Evolutionary conservation across 2,329 filamentous ascomycete genomes (phyloP).

Genomic region (Delphinella strobiligena): DNA sequence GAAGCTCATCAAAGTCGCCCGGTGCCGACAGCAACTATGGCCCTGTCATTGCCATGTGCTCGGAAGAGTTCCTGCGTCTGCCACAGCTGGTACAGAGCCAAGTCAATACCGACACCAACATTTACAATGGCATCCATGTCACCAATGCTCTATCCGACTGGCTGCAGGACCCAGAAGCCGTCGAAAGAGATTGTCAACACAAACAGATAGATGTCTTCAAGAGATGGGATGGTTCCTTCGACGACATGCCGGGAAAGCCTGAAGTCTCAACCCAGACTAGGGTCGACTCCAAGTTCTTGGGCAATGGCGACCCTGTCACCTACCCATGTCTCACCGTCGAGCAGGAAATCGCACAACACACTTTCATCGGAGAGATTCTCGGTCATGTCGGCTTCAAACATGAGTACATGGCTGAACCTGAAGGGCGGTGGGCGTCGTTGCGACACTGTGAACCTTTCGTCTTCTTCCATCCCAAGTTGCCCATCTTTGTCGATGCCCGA

Average conservation of each 20-base stretch:
- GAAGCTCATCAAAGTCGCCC: constrained; percentile 67
- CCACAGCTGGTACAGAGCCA: constrained; percentile 13
- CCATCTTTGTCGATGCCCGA: constrained; percentile 85
- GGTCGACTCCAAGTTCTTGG: constrained; percentile 35
- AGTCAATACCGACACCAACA: constrained; percentile 56
- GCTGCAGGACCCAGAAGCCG: constrained; percentile 60
- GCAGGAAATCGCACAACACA: constrained; percentile 36
- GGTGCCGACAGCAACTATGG: constrained; percentile 23
- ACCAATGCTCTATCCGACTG: constrained; percentile 65
- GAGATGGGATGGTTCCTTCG: constrained; percentile 41
- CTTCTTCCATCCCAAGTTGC: constrained; percentile 68
- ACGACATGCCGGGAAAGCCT: constrained; percentile 42
- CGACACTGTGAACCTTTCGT: constrained; percentile 42
- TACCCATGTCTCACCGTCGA: constrained; percentile 57
- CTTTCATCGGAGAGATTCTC: constrained; percentile 61
- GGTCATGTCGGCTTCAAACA: constrained; percentile 35
- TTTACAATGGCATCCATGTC: constrained; percentile 63
- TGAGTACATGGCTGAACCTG: constrained; percentile 33
- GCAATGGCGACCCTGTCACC: constrained; percentile 47
- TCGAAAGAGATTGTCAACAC: constrained; percentile 54
- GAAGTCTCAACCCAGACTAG: constrained; percentile 40
- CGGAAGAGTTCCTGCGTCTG: constrained; percentile 57
- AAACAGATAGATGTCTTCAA: constrained; percentile 59
- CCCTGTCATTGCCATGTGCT: constrained; percentile 17
- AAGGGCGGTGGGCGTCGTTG: constrained; percentile 35